phyloP scores from a whole-genome alignment of 306 rosid genomes.

The Cajanus cajan region DNA sequence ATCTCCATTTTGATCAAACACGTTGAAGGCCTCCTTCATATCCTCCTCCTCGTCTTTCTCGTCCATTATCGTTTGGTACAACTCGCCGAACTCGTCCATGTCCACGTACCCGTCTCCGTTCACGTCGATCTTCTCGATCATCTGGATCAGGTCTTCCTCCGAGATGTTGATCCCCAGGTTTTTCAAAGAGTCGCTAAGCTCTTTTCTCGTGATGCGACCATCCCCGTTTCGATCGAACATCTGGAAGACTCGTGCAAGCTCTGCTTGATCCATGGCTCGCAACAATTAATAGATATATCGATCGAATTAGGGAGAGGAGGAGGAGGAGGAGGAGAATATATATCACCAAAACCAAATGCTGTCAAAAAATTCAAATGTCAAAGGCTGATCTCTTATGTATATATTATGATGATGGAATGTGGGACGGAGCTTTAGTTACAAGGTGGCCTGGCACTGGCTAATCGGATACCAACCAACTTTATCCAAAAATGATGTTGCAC shows the following conservation, averaged over 20 bases:
- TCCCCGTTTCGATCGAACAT: slow-evolving; percentile 51
- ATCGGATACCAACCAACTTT: slow-evolving; percentile 16
- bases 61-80: slow-evolving; percentile 40
- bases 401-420: not conserved
- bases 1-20: slow-evolving; percentile 52
- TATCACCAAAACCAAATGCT: not conserved
- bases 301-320: too few relatives aligned
- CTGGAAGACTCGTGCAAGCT: slow-evolving; percentile 42
- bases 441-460: not conserved
- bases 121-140: slow-evolving; percentile 47
- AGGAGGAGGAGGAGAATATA: slow-evolving; percentile 17
- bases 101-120: slow-evolving; percentile 50
- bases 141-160: slow-evolving; percentile 34
- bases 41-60: slow-evolving; percentile 49
- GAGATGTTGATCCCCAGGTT: slow-evolving; percentile 38
- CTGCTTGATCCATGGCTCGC: slow-evolving; percentile 37
- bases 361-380: not conserved
- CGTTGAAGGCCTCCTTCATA: slow-evolving; percentile 47
- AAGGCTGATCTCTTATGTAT: not conserved
- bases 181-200: slow-evolving; percentile 37
- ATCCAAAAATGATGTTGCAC: slow-evolving; percentile 8
- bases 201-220: slow-evolving; percentile 38
- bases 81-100: slow-evolving; percentile 40
- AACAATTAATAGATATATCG: too few relatives aligned
- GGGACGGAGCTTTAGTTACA: not conserved